Base-by-base conservation (phyloP, 306 rosid species). In the Mimosa pudica region DNA sequence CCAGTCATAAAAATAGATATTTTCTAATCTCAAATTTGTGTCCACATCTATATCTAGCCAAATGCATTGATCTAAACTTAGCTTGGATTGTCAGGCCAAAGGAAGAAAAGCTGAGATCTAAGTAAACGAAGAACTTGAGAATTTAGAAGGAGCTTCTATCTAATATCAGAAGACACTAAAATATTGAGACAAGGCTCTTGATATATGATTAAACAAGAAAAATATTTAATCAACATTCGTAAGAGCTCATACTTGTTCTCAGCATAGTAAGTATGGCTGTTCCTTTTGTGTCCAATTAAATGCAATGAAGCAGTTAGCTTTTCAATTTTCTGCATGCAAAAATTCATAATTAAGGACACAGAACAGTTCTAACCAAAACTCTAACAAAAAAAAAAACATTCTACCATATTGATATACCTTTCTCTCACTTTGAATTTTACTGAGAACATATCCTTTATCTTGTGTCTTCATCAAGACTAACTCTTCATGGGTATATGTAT, bases 391-490 rank as follows among this genome's bases (percentile, higher is more conserved):
- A 66, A 75, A 52, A 44, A 82, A 47, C 16, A 61, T 33, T 58
- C 45, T 18, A 48, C 72, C 46, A 47, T 66, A 79, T 18, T 10
- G 7, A 4, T 10, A 9, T 69, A 94, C 98, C 86, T 85, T 94
- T 81, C 84, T 92, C 85, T 92, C 97, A 73, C 93, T 92, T 85
- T 91, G 98, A 75, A 84, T 16, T 81, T 87, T 91, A 81, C 85
- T 95, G 79, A 91, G 92, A 73, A 92, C 77, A 81, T 92, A 94
- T 52, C 97, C 97, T 6, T 87, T 88, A 84, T 94, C 97, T 70
- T 91, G 97, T 47, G 95, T 88, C 85, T 92, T 94, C 98, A 94
- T 92, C 73, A 95, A 81, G 83, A 87, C 75, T 35, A 95, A 89
- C 83, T 92, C 92, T 38, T 95, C 98, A 6, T 87, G 84, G 74